A percentile compares a stretch with the other conserved stretches of the same genome.
Conservation (phyloP, 768 basidiomycete species). For the Termitomyces sp. region DNA sequence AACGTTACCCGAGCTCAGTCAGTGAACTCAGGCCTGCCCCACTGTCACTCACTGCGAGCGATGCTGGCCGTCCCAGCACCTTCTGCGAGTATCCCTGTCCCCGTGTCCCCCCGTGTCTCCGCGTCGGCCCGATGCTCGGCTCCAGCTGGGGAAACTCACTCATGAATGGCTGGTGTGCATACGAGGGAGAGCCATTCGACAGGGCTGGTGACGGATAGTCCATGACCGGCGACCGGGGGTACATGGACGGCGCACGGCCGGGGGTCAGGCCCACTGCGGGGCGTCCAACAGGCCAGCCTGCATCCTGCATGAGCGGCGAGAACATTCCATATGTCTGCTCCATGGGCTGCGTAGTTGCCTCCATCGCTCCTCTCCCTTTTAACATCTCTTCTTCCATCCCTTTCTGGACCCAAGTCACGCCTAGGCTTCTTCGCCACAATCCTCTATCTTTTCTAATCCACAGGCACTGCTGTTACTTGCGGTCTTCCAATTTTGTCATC, state of each 20-base stretch:
- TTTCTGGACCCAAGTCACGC: conserved; percentile 5
- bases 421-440: conserved; percentile 7
- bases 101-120: conserved; percentile 30
- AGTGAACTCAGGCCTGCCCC: background rate
- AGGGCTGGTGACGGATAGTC: conserved; percentile 34
- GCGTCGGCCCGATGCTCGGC: conserved; percentile 47
- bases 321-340: background rate
- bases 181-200: conserved; percentile 29
- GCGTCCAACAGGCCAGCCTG: conserved; percentile 18
- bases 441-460: background rate
- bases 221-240: conserved; percentile 23
- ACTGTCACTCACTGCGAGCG: conserved; percentile 13
- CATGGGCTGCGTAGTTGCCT: conserved; percentile 5
- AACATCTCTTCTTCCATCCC: conserved; percentile 14
- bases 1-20: background rate
- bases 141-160: conserved; percentile 34
- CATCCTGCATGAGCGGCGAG: conserved; percentile 2
- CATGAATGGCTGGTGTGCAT: conserved; percentile 15
- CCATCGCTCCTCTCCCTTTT: conserved; percentile 11
- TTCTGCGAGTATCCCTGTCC: conserved; percentile 22
- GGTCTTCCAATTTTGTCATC: conserved; percentile 3
- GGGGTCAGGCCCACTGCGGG: conserved; percentile 10
- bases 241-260: conserved; percentile 4
- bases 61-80: conserved; percentile 1
- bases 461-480: background rate